A percentile compares a stretch with the other conserved stretches of the same genome.
phyloP scores from a whole-genome alignment of 495 filamentous ascomycete species.

The Trichoderma reesei region DNA sequence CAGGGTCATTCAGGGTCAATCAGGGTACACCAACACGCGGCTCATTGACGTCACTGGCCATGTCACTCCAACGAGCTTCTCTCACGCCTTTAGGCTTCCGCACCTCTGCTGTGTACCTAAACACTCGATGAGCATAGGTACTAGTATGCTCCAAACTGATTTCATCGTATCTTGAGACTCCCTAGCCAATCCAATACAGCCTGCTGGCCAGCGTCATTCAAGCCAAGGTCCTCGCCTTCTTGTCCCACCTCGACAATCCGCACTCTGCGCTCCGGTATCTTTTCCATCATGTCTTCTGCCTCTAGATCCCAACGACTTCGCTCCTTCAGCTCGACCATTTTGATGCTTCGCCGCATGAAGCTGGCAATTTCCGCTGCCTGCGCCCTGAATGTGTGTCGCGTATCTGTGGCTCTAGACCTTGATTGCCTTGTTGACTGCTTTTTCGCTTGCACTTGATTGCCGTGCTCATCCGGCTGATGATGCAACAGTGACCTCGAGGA shows the following conservation, averaged over 20 bases:
- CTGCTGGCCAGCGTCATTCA: conserved; percentile 15
- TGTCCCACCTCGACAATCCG: conserved; percentile 15
- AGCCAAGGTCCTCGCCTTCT: background rate
- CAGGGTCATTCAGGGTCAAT: too few relatives aligned
- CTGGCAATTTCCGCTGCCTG: conserved; percentile 28
- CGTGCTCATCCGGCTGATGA: background rate
- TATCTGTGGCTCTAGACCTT: background rate
- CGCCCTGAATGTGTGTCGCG: conserved; percentile 21
- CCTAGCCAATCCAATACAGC: conserved; percentile 20
- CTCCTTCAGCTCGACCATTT: conserved; percentile 24
- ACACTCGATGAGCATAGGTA: background rate
- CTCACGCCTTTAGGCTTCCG: too few relatives aligned
- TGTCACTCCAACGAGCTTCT: too few relatives aligned
- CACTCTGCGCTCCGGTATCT: conserved; percentile 15
- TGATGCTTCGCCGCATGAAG: conserved; percentile 30
- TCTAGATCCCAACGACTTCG: conserved; percentile 17
- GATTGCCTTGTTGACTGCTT: background rate
- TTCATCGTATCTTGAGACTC: background rate
- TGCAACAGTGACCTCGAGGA: conserved; percentile 2
- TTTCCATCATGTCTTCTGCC: conserved; percentile 14
- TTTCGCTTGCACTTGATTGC: background rate
- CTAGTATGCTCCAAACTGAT: background rate
- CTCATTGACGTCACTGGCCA: too few relatives aligned
- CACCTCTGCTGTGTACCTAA: background rate
- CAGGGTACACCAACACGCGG: too few relatives aligned